phyloP scores from a whole-genome alignment of 495 filamentous ascomycete genomes.

The Hypoxylon lenormandii region DNA sequence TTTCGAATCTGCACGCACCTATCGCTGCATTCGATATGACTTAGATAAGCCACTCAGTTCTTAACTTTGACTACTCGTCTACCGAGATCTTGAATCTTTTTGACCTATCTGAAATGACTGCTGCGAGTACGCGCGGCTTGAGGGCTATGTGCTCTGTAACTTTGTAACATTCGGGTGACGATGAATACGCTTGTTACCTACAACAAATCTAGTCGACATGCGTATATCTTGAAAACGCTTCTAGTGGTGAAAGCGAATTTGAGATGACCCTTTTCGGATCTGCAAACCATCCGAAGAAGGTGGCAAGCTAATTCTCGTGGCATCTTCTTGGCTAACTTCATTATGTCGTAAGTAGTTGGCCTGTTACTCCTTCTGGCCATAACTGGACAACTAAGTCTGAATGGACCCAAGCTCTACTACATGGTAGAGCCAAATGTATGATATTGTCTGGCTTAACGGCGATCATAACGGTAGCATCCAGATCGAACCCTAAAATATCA shows the following conservation, averaged over 20 bases:
- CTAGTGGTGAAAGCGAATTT: slow-evolving; percentile 7
- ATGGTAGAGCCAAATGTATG: slow-evolving; percentile 9
- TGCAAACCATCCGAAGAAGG: slow-evolving; percentile 1
- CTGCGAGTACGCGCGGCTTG: too few species aligned
- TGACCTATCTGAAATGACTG: background rate
- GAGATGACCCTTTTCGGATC: slow-evolving; percentile 1
- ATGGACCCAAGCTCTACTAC: background rate
- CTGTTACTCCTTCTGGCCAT: slow-evolving; percentile 3
- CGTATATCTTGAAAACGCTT: slow-evolving; percentile 3
- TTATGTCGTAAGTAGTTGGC: slow-evolving; percentile 19
- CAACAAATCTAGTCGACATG: background rate
- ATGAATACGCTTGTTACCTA: slow-evolving; percentile 4
- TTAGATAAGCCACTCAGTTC: background rate
- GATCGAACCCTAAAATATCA: slow-evolving; percentile 34
- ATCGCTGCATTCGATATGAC: slow-evolving; percentile 27
- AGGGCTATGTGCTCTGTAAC: too few species aligned
- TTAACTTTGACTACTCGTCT: slow-evolving; percentile 2
- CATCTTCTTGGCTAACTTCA: slow-evolving; percentile 28
- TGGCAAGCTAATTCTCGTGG: slow-evolving; percentile 3
- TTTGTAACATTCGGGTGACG: too few species aligned
- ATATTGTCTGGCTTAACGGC: slow-evolving; percentile 25
- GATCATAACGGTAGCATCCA: slow-evolving; percentile 45
- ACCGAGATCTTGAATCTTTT: slow-evolving; percentile 6
- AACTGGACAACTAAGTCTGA: slow-evolving; percentile 7
- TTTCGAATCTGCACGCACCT: slow-evolving; percentile 3